A percentile compares a stretch with the other conserved stretches of the same genome.
Conservation (phyloP, 129 eudicot species). For the Erigeron canadensis region DNA sequence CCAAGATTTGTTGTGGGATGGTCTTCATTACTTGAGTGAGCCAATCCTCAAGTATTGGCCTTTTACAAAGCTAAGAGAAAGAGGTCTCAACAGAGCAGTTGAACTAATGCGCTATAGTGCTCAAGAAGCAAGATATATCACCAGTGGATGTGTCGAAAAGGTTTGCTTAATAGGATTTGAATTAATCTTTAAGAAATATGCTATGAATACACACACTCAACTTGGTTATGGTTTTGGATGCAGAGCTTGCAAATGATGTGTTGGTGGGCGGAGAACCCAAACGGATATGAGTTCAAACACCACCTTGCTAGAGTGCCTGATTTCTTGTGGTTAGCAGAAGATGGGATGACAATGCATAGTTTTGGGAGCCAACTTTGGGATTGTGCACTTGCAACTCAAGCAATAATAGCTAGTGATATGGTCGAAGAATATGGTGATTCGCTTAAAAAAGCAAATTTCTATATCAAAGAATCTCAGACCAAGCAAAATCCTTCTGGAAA, state of each 20-base stretch:
- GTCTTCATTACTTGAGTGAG: conserved; percentile 57
- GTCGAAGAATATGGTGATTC: conserved; percentile 73
- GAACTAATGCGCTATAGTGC: conserved; percentile 65
- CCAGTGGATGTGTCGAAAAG: conserved; percentile 69
- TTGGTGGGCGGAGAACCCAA: conserved; percentile 62
- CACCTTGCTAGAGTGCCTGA: conserved; percentile 80
- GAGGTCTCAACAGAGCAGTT: conserved; percentile 51
- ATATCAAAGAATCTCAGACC: conserved; percentile 66
- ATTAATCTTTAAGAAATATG: neutral
- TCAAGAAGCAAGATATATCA: conserved; percentile 58
- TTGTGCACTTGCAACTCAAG: conserved; percentile 67
- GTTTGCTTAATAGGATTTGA: conserved; percentile 18
- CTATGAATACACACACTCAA: neutral
- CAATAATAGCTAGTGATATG: conserved; percentile 65
- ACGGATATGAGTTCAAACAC: conserved; percentile 61
- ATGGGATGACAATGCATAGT: conserved; percentile 84
- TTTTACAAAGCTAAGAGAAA: conserved; percentile 55
- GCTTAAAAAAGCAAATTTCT: conserved; percentile 66
- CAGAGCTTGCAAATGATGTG: conserved; percentile 50
- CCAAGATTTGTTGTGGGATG: conserved; percentile 71
- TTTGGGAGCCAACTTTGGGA: conserved; percentile 89
- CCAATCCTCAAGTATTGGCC: conserved; percentile 71
- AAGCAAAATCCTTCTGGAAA: conserved; percentile 48
- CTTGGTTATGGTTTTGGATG: conserved; percentile 1
- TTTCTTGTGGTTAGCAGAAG: conserved; percentile 81